Evolutionary conservation across 495 filamentous ascomycete species (phyloP).

Genomic region (Melanomma pulvis-pyrius): DNA sequence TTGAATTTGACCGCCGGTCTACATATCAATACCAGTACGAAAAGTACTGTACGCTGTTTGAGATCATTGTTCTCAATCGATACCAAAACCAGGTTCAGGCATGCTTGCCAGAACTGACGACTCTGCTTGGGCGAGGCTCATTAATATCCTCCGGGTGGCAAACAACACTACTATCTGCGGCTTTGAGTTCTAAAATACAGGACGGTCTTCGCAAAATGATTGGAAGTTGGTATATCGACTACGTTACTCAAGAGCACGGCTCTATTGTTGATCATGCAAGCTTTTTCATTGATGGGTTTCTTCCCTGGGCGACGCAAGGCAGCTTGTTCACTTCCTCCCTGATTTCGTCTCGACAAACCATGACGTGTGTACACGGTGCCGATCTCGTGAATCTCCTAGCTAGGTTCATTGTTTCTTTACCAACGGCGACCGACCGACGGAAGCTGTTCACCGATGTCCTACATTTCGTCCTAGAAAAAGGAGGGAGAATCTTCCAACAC

Average conservation of each 20-base stretch:
- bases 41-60: constrained; percentile 45
- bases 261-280: constrained; percentile 7
- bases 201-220: constrained; percentile 46
- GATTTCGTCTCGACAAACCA: constrained; percentile 2
- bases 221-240: constrained; percentile 44
- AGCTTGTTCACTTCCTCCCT: constrained; percentile 43
- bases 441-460: constrained; percentile 28
- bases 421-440: background rate
- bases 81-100: constrained; percentile 49
- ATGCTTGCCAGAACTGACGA: constrained; percentile 42
- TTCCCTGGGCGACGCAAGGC: constrained; percentile 49
- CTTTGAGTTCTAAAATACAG: constrained; percentile 40
- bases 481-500: constrained; percentile 38
- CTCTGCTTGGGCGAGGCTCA: constrained; percentile 31
- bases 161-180: constrained; percentile 37
- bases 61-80: constrained; percentile 46
- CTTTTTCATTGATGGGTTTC: constrained; percentile 39
- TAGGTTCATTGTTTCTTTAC: constrained; percentile 8
- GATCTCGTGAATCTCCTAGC: constrained; percentile 30
- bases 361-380: constrained; percentile 42
- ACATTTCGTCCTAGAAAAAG: constrained; percentile 23
- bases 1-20: constrained; percentile 8
- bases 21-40: constrained; percentile 38
- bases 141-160: constrained; percentile 28
- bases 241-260: constrained; percentile 13